These are phyloP conservation scores for Theobroma cacao DNA, from an alignment of 345 rosid genomes.

Conservation along the genomic window DNA sequence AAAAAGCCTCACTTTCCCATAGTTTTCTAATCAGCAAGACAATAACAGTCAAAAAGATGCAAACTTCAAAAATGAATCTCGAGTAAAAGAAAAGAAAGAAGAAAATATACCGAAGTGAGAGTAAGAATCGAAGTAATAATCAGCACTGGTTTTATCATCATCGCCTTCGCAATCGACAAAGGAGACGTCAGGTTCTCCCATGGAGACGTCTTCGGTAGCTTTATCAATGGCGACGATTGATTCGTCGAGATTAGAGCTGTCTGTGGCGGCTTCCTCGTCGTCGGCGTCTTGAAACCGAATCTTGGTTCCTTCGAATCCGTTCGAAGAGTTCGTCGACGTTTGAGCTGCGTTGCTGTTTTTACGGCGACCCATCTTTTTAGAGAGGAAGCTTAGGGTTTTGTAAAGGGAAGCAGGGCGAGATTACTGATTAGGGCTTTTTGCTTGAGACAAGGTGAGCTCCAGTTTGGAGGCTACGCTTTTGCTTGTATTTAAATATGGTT, in stretches of 20 bases:
- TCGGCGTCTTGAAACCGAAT: slow-evolving; percentile 53
- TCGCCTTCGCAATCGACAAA: slow-evolving; percentile 25
- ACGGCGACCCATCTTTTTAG: slow-evolving; percentile 37
- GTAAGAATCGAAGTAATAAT: slow-evolving; percentile 97
- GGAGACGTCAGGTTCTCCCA: slow-evolving; percentile 44
- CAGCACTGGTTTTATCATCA: slow-evolving; percentile 90
- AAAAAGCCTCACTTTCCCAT: background rate
- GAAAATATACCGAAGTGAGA: slow-evolving; percentile 82
- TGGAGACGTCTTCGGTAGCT: slow-evolving; percentile 45
- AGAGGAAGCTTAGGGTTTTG: slow-evolving; percentile 21
- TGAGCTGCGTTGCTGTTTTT: slow-evolving; percentile 32
- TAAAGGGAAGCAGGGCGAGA: slow-evolving; percentile 11
- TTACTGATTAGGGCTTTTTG: slow-evolving; percentile 27
- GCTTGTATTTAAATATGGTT: background rate
- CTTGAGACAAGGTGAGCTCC: background rate
- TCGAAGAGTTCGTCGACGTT: slow-evolving; percentile 16
- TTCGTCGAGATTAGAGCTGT: slow-evolving; percentile 41
- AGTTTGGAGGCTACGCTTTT: background rate
- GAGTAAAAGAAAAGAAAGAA: background rate
- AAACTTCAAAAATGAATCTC: background rate
- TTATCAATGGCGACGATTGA: slow-evolving; percentile 29
- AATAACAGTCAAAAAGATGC: background rate
- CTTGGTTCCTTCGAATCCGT: slow-evolving; percentile 33
- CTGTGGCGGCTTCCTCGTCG: slow-evolving; percentile 39
- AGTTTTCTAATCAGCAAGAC: background rate